phyloP scores from a whole-genome alignment of 2,329 filamentous ascomycete genomes.

The Leptographium flavum region DNA sequence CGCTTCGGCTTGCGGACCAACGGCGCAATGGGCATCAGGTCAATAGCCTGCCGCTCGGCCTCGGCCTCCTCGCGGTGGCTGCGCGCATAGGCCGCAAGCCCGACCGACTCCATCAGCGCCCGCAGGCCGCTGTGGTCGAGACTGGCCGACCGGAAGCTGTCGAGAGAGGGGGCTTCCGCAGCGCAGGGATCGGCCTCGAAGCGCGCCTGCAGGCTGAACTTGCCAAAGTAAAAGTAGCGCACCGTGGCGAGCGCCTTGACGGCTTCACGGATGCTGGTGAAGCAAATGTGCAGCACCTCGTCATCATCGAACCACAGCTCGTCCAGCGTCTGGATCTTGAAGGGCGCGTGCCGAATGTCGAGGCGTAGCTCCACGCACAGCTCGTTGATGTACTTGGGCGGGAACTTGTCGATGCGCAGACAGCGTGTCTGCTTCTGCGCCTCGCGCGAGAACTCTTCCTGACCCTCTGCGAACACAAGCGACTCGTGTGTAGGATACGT shows the following conservation, averaged over 20 bases:
- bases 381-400: slow-evolving; percentile 4
- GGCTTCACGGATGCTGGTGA: slow-evolving; percentile 8
- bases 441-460: background rate
- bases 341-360: background rate
- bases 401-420: slow-evolving; percentile 6
- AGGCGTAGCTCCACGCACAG: slow-evolving; percentile 8
- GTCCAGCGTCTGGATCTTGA: slow-evolving; percentile 3
- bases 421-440: slow-evolving; percentile 5
- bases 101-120: slow-evolving; percentile 7
- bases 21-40: background rate
- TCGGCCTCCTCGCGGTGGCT: background rate
- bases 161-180: background rate
- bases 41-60: background rate
- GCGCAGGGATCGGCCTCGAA: slow-evolving; percentile 8
- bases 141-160: slow-evolving; percentile 2
- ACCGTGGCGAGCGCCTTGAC: slow-evolving; percentile 3
- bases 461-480: background rate
- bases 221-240: slow-evolving; percentile 6
- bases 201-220: slow-evolving; percentile 1
- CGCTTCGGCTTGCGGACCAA: background rate
- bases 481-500: slow-evolving; percentile 8
- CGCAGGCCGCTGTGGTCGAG: slow-evolving; percentile 5
- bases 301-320: slow-evolving; percentile 10
- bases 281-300: slow-evolving; percentile 7
- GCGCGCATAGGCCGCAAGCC: slow-evolving; percentile 5